A percentile compares a stretch with the other conserved stretches of the same genome.
Conservation (phyloP, 1,284 basidiomycete genomes). For the Vanrija pseudolonga region DNA sequence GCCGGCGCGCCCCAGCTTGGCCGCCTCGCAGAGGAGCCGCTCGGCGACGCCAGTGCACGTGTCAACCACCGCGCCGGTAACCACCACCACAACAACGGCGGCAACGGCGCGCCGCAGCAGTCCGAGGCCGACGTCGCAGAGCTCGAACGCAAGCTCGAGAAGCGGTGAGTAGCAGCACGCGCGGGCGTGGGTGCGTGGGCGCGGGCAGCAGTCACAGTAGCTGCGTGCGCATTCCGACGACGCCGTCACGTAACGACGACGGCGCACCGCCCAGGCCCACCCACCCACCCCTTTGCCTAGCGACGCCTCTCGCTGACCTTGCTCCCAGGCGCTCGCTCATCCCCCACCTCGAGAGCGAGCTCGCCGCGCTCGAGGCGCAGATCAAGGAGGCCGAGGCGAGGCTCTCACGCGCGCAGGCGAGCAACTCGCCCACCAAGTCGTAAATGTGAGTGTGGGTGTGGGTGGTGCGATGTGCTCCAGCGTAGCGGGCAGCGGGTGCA, state of each 20-base stretch:
- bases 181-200: too few relatives aligned
- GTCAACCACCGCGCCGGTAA: conserved; percentile 23
- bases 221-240: not conserved
- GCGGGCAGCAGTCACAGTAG: too few relatives aligned
- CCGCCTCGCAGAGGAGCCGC: conserved; percentile 6
- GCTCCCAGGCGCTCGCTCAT: conserved; percentile 33
- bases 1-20: not conserved
- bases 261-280: not conserved
- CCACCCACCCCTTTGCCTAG: too few relatives aligned
- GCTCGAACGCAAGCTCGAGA: conserved; percentile 41
- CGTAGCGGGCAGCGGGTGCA: too few relatives aligned
- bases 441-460: too few relatives aligned
- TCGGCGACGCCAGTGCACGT: conserved; percentile 17
- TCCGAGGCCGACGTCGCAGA: conserved; percentile 30
- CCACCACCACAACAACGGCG: too few relatives aligned
- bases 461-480: too few relatives aligned
- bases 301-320: too few relatives aligned
- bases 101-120: conserved; percentile 16
- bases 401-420: conserved; percentile 12
- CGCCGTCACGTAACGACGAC: not conserved
- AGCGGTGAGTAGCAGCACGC: conserved; percentile 26
- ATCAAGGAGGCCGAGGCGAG: conserved; percentile 45
- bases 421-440: too few relatives aligned
- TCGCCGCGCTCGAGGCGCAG: conserved; percentile 42
- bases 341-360: conserved; percentile 39